Evolutionary conservation across 1,139 yeast genomes (phyloP).

Genomic region (Geotrichum bryndzae): DNA sequence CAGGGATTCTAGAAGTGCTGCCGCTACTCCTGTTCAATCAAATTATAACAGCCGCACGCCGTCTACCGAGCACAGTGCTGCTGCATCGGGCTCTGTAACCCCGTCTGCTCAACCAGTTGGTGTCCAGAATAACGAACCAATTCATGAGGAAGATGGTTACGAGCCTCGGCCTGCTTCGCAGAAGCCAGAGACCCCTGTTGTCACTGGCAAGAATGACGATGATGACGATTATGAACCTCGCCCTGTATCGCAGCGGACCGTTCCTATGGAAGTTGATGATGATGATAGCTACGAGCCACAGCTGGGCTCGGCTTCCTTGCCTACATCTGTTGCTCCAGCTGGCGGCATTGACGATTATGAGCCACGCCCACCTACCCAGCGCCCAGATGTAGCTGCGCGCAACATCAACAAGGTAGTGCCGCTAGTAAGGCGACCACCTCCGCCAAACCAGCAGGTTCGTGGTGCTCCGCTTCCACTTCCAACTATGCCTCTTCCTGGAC

Average conservation of each 20-base stretch:
- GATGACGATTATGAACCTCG: background rate
- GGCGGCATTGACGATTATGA: background rate
- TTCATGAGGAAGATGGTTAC: background rate
- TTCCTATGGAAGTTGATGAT: background rate
- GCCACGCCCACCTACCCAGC: background rate
- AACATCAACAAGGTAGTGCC: background rate
- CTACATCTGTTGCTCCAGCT: background rate
- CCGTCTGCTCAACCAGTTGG: background rate
- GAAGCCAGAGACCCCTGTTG: background rate
- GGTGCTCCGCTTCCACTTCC: background rate
- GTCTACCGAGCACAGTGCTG: background rate
- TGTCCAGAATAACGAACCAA: background rate
- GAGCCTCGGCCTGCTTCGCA: background rate
- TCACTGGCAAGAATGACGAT: background rate
- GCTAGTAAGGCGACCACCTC: background rate
- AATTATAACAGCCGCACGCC: background rate
- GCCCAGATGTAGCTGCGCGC: background rate
- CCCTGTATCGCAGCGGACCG: background rate
- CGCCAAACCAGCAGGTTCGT: background rate
- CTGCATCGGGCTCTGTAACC: background rate
- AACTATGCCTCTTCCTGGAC: background rate
- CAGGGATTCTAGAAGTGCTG: background rate
- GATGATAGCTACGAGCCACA: background rate
- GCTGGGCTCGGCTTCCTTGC: background rate
- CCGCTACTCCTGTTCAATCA: background rate